Evolutionary conservation across 1,284 basidiomycete species (phyloP), one percentile per base, ranked within the genome.

Genomic region (Boletellus sp.): DNA sequence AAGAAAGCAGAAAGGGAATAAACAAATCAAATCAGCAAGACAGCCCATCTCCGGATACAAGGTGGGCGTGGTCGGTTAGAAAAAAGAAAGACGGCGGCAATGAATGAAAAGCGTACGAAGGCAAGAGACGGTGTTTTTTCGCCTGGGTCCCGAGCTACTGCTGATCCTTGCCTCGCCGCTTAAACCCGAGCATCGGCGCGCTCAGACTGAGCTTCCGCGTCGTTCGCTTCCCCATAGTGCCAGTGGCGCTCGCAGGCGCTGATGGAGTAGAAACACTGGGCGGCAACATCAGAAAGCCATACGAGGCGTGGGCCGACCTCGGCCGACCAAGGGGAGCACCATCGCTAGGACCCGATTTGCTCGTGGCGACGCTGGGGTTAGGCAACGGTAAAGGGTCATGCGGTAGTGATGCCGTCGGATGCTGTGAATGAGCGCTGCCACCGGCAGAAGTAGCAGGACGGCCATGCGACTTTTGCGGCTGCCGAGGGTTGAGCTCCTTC

Each of bases 121-220:
- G 12, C 10, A 30, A n/a, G n/a, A 13, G 13, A 32, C 13, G 5
- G 4, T 15, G 3, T 5, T 13, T 32, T 8, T 3, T 15, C 7
- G 6, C 26, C 16, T 26, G 33, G 44, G 33, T n/a, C 5, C n/a
- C 30, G 16, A 3, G 66, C 58, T 47, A 64, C 6, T 58, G 50
- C 50, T 52, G 64, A n/a, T 64, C 56, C 51, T 60, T 70, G 49
- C 79, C 80, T 56, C 74, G 74, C 63, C 73, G 74, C 50, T 78
- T 82, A 60, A 88, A 80, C 35, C 81, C 71, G 4, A 85, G 75
- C 62, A 82, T 80, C 48, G 82, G 79, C 44, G 79, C 75, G 21
- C 78, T 79, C 52, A 89, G 70, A 64, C 86, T 89, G 69, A 89
- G 66, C 72, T 89, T 89, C 49, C 86, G 72, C 60, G 72, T 76